Evolutionary conservation across 805 yeast genomes (phyloP), one percentile per base, ranked within the genome.

Genomic region (Yamadazyma tumulicola): DNA sequence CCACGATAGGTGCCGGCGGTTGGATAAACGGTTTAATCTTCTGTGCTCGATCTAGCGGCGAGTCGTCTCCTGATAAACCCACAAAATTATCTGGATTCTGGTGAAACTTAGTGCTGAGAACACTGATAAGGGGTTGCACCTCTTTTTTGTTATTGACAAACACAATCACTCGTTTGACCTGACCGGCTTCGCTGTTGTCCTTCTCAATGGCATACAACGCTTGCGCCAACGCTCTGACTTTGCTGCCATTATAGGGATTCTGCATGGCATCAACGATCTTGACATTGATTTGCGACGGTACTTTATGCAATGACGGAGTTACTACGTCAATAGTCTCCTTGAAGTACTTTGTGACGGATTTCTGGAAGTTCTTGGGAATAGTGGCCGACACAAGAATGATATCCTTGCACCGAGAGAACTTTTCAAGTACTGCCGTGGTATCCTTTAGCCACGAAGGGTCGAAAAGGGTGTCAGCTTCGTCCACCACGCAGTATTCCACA

Each of bases 401-500:
- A 41, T 85, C 83, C 30, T 66, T 69, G 26, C 83, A 59, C 39
- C 74, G 72, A 4, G 60, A 49, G 13, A 75, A 66, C 61, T 79
- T 68, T 31, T 57, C 65, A 10, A 87, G 60, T 1, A 76, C 73
- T 2, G 64, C 56, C 42, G 76, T 71, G 2, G 96, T 85, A 31
- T 77, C 79, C 17, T 71, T 70, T 8, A 79, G 57, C 72, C 88
- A 89, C 0, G 93, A 81, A 34, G 77, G 74, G 53, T 89, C 95
- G 78, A 89, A 72, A 37, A 91, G 62, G 0, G 96, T 84, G 59
- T 91, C 98, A 0, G 98, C 97, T 57, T 91, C 98, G 54, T 91
- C 98, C 10, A 85, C 74, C 2, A 85, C 91, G 29, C 83, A 67
- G 49, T 72, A 81, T 18, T 69, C 67, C 4, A 81, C 77, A 10